Conservation (phyloP, 257 asterid genomes). For the Orobanche coerulescens region DNA sequence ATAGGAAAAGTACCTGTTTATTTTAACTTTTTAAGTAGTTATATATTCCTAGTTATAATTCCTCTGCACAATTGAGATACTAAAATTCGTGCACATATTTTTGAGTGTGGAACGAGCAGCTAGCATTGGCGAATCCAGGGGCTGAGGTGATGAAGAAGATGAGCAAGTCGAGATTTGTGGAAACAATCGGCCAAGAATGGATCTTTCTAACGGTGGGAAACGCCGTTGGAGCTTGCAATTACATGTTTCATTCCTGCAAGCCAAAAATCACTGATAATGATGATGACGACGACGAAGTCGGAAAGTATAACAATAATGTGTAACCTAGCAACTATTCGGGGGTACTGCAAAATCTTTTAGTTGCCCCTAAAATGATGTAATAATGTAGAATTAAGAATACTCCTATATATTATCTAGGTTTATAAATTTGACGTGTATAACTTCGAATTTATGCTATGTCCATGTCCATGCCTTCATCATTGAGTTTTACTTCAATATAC, state of each 20-base stretch:
- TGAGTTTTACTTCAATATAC: no score
- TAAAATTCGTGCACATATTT: no score
- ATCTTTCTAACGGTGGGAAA: slow-evolving; percentile 78
- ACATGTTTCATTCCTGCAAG: slow-evolving; percentile 58
- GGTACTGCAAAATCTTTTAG: no score
- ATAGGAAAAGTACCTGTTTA: no score
- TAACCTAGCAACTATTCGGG: slow-evolving; percentile 3
- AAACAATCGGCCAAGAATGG: slow-evolving; percentile 77
- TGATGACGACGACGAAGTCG: no score
- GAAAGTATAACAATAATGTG: slow-evolving; percentile 40
- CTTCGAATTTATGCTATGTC: no score
- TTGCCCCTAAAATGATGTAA: slow-evolving; percentile 12
- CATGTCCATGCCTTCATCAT: no score
- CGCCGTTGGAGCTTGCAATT: slow-evolving; percentile 82
- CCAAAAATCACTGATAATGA: slow-evolving; percentile 25
- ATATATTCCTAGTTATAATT: no score
- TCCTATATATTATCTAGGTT: background rate
- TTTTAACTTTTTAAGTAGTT: no score
- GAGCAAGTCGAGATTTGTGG: slow-evolving; percentile 59
- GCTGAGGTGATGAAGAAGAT: slow-evolving; percentile 87
- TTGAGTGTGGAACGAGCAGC: no score
- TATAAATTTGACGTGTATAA: background rate
- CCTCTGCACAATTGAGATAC: no score
- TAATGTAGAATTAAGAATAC: background rate
- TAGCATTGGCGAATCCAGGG: slow-evolving; percentile 72